phyloP scores from a whole-genome alignment of 805 yeast genomes.

The Zygosaccharomyces bailii region DNA sequence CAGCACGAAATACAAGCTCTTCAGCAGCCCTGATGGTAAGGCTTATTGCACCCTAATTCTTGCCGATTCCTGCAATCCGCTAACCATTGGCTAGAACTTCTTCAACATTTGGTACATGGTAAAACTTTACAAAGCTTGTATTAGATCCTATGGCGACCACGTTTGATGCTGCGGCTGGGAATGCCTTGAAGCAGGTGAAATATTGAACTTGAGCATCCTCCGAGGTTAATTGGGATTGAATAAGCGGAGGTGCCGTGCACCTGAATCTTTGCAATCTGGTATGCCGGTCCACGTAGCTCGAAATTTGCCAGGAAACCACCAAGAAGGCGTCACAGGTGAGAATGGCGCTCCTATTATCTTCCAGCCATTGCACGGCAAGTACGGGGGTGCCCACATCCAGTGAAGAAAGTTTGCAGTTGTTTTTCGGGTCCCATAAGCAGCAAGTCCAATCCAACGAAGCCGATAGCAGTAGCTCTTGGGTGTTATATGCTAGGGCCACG shows the following conservation, averaged over 20 bases:
- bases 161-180: conserved; percentile 1
- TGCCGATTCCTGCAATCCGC: not conserved
- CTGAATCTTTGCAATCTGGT: conserved; percentile 7
- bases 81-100: not conserved
- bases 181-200: conserved; percentile 17
- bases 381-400: conserved; percentile 22
- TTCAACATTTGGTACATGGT: conserved; percentile 5
- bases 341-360: conserved; percentile 11
- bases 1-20: not conserved
- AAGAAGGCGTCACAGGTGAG: conserved; percentile 17
- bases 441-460: conserved; percentile 29
- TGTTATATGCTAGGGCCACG: conserved; percentile 17
- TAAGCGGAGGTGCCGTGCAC: conserved; percentile 8
- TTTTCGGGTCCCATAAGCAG: conserved; percentile 25
- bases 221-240: conserved; percentile 8
- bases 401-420: conserved; percentile 13
- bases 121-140: conserved; percentile 3
- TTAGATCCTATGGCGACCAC: conserved; percentile 13
- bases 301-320: conserved; percentile 13
- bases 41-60: not conserved
- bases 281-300: conserved; percentile 5
- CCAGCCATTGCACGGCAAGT: conserved; percentile 21
- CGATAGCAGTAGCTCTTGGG: conserved; percentile 21
- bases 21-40: not conserved
- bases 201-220: conserved; percentile 8